These are phyloP conservation scores for Botrytis galanthina DNA, from an alignment of 2,329 filamentous ascomycete genomes.

Conservation along the genomic window DNA sequence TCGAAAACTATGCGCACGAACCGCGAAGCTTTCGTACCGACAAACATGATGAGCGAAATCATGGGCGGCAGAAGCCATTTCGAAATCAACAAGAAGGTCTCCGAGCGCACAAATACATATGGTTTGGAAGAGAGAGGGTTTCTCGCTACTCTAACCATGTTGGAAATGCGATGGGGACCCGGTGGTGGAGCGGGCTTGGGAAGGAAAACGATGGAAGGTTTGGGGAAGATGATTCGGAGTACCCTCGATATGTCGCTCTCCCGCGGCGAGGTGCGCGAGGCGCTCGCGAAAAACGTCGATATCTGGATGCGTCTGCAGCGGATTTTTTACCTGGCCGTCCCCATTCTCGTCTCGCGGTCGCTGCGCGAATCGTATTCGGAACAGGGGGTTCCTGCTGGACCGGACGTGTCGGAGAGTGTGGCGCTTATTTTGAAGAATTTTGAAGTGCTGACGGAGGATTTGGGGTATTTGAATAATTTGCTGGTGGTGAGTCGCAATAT, in stretches of 20 bases:
- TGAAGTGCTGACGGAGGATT: slow-evolving; percentile 57
- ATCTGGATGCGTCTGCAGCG: slow-evolving; percentile 65
- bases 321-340: slow-evolving; percentile 60
- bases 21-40: slow-evolving; percentile 32
- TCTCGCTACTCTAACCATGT: slow-evolving; percentile 52
- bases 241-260: slow-evolving; percentile 62
- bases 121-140: slow-evolving; percentile 65
- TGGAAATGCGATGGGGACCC: slow-evolving; percentile 58
- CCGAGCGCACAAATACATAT: slow-evolving; percentile 38
- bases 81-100: slow-evolving; percentile 26
- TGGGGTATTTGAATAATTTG: slow-evolving; percentile 63
- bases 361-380: slow-evolving; percentile 54
- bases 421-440: slow-evolving; percentile 63
- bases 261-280: slow-evolving; percentile 58
- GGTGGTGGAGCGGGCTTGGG: slow-evolving; percentile 55
- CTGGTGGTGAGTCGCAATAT: slow-evolving; percentile 66
- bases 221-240: slow-evolving; percentile 56
- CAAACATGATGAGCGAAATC: slow-evolving; percentile 19
- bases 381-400: slow-evolving; percentile 53
- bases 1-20: slow-evolving; percentile 36
- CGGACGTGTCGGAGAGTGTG: slow-evolving; percentile 61
- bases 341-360: slow-evolving; percentile 58
- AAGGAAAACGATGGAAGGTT: slow-evolving; percentile 52
- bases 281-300: slow-evolving; percentile 59
- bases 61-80: slow-evolving; percentile 17